A percentile compares a stretch with the other conserved stretches of the same genome.
Conservation (phyloP, 208 protist genomes). For the Vickermania spadyakhi region DNA sequence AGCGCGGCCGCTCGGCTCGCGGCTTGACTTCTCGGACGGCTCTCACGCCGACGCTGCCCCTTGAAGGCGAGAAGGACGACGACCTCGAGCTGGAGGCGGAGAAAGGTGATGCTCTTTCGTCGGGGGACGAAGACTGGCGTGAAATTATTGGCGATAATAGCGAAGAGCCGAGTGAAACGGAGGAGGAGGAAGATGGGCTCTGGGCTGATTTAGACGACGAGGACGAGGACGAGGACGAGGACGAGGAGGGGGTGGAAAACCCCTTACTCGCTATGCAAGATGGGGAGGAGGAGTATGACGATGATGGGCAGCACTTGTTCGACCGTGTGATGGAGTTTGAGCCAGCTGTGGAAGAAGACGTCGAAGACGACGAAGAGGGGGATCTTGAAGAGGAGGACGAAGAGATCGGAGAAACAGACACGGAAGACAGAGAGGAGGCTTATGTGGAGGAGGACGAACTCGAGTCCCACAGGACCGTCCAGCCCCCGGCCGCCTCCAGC, state of each 20-base stretch:
- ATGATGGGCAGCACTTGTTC: slow-evolving; percentile 1
- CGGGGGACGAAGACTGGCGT: neutral
- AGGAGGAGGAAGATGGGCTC: slow-evolving; percentile 18
- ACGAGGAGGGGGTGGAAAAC: slow-evolving; percentile 2
- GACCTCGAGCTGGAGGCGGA: slow-evolving; percentile 11
- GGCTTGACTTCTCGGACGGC: no score
- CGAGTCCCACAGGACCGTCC: no score
- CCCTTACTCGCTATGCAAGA: slow-evolving; percentile 9
- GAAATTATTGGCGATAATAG: neutral
- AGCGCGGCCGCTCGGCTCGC: no score
- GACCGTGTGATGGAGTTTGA: slow-evolving; percentile 1
- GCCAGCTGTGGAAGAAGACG: slow-evolving; percentile 5
- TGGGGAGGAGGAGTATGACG: slow-evolving; percentile 8
- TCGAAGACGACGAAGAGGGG: slow-evolving; percentile 13
- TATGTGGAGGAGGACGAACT: slow-evolving; percentile 13
- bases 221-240: slow-evolving; percentile 23
- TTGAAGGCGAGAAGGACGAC: slow-evolving; percentile 18
- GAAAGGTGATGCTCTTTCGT: slow-evolving; percentile 7
- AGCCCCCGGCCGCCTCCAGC: slow-evolving; percentile 5
- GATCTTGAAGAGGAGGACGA: slow-evolving; percentile 24
- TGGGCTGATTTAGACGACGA: slow-evolving; percentile 22
- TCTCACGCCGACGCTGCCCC: no score
- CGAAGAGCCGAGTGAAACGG: slow-evolving; percentile 8
- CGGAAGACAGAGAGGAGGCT: slow-evolving; percentile 10
- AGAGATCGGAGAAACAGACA: slow-evolving; percentile 15